Evolutionary conservation across 2,329 filamentous ascomycete species (phyloP), one percentile per base, ranked within the genome.

Genomic region (Phaeomoniella chlamydospora): DNA sequence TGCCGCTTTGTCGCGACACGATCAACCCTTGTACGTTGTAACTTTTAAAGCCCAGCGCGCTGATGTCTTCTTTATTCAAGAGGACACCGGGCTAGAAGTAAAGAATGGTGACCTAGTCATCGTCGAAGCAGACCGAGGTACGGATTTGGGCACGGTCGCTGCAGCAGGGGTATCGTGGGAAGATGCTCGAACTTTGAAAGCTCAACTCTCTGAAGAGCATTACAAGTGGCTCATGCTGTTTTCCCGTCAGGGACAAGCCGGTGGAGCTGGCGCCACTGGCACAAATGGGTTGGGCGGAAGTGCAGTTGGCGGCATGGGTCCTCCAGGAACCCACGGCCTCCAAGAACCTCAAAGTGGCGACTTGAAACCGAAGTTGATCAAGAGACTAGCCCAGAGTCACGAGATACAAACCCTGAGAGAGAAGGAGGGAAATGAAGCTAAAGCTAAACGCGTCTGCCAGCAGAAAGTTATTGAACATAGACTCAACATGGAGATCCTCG

Each of bases 171-270:
- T 96, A 29, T 82, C 85, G 42, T 86, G 86, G 70, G 79, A 86
- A 45, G 74, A 80, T 35, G 90, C 90, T 5, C 87, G 90, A 50
- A 80, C 90, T 33, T 64, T 86, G 45, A 94, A 94, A 56, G 84
- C 92, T 48, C 79, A 90, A 47, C 92, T 88, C 45, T 82, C 82
- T 2, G 85, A 94, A 54, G 86, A 96, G 54, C 90, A 98, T 55
- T 94, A 94, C 62, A 87, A 86, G 51, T 96, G 88, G 84, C 70
- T 98, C 36, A 94, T 96, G 81, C 90, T 96, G 82, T 98, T 94
- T 57, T 94, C 86, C 1, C 79, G 86, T 54, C 82, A 76, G 52
- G 83, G 61, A 45, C 67, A 54, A 43, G 55, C 55, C 37, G 62
- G 62, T 15, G 54, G 56, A 3, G 52, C 58, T 10, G 58, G 54